phyloP scores from a whole-genome alignment of 2,329 filamentous ascomycete species.

The Metarhizium robertsii region DNA sequence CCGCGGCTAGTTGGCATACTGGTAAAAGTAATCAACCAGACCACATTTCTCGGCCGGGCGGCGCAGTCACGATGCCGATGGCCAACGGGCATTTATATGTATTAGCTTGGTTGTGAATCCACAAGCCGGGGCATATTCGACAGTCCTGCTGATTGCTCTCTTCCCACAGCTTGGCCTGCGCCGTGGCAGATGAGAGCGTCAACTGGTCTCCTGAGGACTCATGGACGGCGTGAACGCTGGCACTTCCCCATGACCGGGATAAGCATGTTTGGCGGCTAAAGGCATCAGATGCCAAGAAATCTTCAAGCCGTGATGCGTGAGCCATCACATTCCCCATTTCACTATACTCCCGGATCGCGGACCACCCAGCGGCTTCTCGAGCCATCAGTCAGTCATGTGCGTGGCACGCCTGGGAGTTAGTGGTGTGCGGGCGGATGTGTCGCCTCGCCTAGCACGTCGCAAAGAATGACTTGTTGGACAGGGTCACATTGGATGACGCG shows the following conservation, averaged over 20 bases:
- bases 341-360: neutral
- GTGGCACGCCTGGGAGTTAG: neutral
- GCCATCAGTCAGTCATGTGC: neutral
- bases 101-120: neutral
- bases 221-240: neutral
- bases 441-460: neutral
- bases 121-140: neutral
- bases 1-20: neutral
- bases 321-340: neutral
- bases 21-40: neutral
- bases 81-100: neutral
- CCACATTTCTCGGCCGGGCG: neutral
- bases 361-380: neutral
- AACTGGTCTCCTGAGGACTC: neutral
- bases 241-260: neutral
- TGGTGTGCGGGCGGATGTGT: neutral
- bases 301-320: neutral
- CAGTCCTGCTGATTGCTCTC: too few relatives aligned
- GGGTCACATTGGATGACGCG: slow-evolving; percentile 2
- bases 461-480: neutral
- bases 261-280: neutral
- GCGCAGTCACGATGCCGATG: neutral
- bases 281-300: neutral
- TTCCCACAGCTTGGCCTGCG: too few relatives aligned
- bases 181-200: neutral